These are phyloP conservation scores for Acacia melanoxylon DNA, from an alignment of 306 rosid species.

Conservation along the genomic window DNA sequence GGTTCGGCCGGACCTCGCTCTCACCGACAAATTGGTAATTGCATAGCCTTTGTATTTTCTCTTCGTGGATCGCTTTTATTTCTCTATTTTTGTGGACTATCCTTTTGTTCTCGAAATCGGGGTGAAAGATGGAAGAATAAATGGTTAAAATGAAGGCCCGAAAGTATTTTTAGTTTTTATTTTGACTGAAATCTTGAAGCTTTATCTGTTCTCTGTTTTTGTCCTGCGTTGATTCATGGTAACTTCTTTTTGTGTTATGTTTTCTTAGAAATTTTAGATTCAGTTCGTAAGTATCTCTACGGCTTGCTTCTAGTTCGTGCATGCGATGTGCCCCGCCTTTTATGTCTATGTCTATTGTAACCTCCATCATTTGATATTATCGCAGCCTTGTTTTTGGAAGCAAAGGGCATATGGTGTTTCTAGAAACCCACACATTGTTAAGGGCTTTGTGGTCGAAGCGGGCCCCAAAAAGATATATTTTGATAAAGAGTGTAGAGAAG, in stretches of 20 bases:
- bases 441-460: too few species aligned
- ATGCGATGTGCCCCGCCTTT: not conserved
- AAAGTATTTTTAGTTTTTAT: not conserved
- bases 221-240: not conserved
- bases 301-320: not conserved
- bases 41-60: too few species aligned
- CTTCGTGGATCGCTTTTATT: too few species aligned
- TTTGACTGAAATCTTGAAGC: not conserved
- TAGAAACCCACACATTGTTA: too few species aligned
- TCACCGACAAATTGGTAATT: too few species aligned
- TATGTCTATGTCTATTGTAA: not conserved
- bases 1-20: too few species aligned
- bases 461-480: too few species aligned
- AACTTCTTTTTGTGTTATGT: not conserved
- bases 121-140: not conserved
- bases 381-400: too few species aligned
- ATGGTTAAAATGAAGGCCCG: not conserved
- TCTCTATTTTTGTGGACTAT: not conserved
- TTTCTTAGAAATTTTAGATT: not conserved
- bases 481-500: too few species aligned
- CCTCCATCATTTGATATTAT: conserved; percentile 22
- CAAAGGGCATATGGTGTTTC: too few species aligned
- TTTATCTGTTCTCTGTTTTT: not conserved
- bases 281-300: conserved; percentile 11
- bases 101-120: not conserved